Evolutionary conservation across 192 early-diverging fungal species (phyloP), one percentile per base, ranked within the genome.

Genomic region (Podila epicladia): DNA sequence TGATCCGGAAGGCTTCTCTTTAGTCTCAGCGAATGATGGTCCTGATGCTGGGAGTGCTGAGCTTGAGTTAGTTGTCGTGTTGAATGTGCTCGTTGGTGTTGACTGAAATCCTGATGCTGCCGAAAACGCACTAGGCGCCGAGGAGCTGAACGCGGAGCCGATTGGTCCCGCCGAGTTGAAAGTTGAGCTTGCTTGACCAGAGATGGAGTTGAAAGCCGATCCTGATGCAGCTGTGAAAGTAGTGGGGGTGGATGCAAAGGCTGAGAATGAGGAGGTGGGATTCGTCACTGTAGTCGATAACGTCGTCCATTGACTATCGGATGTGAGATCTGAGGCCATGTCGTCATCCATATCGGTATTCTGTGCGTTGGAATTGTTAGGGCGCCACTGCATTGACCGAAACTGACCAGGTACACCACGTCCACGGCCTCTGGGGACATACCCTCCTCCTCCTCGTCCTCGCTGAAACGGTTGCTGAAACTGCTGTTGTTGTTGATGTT

Each of bases 371-470:
- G 22, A 67, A 58, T 24, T 55, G 26, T 57, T 62, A 60, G 73
- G 49, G 5, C 67, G 73, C 66, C 67, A 75, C 37, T 75, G 66
- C 15, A 75, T 31, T 11, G 73, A 75, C 31, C 41, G 19, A 33
- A 24, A 69, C 5, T 75, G 73, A 31, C 73, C 73, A 20, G 65
- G 73, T 12, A 28, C 58, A 31, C 65, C 73, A 11, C 73, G 58
- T 24, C 73, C 38, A 0, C 58, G 48, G 33, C 49, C 32, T 1
- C 65, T 45, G 4, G 50, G n/a, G 31, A 26, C 41, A 8, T 63
- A 32, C 6, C 71, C 63, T 13, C 65, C 60, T 35, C 65, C 37
- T 26, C 72, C 64, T 62, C 72, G 65, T 9, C 58, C 64, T 26
- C 48, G 59, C 31, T 55, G 37, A 3, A 45, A 26, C 7, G n/a